A percentile compares a stretch with the other conserved stretches of the same genome.
Evolutionary conservation across 768 basidiomycete species (phyloP).

Genomic region (Lepiota subincarnata): DNA sequence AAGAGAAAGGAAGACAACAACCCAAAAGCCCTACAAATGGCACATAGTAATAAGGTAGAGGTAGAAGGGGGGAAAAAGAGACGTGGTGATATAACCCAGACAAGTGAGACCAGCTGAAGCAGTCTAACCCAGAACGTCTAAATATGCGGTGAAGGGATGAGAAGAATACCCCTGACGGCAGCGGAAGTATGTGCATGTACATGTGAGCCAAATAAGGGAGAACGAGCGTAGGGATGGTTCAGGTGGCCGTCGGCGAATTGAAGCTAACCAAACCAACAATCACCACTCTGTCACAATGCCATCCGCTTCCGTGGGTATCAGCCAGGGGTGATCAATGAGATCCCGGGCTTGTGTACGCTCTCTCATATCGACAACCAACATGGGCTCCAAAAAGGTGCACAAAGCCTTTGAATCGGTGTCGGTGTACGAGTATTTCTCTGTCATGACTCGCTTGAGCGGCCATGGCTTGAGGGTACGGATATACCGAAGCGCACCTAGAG

Average conservation of each 20-base stretch:
- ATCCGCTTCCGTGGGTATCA: conserved; percentile 40
- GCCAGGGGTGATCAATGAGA: conserved; percentile 73
- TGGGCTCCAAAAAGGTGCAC: conserved; percentile 68
- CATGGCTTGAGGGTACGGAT: conserved; percentile 74
- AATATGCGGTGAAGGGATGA: background rate
- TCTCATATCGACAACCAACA: conserved; percentile 69
- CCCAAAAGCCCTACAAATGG: conserved; percentile 10
- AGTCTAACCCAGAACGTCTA: conserved; percentile 7
- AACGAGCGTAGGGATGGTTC: background rate
- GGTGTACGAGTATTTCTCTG: conserved; percentile 80
- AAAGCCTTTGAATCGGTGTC: conserved; percentile 53
- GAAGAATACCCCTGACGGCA: background rate
- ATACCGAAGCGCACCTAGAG: conserved; percentile 61
- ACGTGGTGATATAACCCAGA: background rate
- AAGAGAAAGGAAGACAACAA: conserved; percentile 9
- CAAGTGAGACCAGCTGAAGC: background rate
- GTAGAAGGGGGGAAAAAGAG: conserved; percentile 4
- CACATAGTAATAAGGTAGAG: conserved; percentile 13
- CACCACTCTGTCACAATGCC: conserved; percentile 44
- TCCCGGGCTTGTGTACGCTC: conserved; percentile 69
- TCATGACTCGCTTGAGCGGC: conserved; percentile 81
- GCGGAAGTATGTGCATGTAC: background rate
- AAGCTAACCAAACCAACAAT: conserved; percentile 6
- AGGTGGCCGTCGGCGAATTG: background rate
- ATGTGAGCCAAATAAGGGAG: background rate